Conservation (phyloP, 805 yeast species). For the Groenewaldozyma salmanticensis region DNA sequence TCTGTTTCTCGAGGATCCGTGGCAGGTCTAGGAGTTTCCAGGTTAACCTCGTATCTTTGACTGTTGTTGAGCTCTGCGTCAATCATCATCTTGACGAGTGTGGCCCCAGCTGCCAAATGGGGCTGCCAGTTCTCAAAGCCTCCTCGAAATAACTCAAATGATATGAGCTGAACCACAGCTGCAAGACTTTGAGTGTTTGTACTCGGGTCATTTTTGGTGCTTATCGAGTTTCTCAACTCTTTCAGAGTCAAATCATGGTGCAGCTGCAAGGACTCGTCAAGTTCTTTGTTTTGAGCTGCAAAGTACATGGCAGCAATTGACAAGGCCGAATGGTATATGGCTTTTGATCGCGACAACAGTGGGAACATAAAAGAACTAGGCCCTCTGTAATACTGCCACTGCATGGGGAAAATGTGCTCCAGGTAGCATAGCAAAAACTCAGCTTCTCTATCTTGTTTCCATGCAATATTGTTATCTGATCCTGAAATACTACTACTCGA, state of each 20-base stretch:
- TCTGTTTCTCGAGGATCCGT: not conserved
- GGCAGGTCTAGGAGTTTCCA: constrained; percentile 2
- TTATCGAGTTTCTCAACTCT: no score
- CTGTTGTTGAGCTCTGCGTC: not conserved
- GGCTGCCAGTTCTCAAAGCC: constrained; percentile 6
- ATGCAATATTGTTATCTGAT: not conserved
- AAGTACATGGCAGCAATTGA: constrained; percentile 7
- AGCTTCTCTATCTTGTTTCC: constrained; percentile 2
- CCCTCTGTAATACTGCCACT: constrained; percentile 9
- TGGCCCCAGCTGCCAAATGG: constrained; percentile 5
- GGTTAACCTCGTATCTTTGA: not conserved
- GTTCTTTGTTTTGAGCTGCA: constrained; percentile 2
- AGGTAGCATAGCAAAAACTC: constrained; percentile 6
- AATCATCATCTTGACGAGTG: not conserved
- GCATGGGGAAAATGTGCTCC: constrained; percentile 6
- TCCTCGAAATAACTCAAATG: constrained; percentile 3
- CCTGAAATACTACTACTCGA: not conserved
- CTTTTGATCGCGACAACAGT: constrained; percentile 5
- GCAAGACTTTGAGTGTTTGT: constrained; percentile 3
- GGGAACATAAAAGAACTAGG: constrained; percentile 3
- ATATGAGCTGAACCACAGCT: not conserved
- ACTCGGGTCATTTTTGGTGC: constrained; percentile 3
- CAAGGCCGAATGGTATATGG: constrained; percentile 7
- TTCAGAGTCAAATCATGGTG: constrained; percentile 6
- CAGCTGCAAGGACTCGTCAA: not conserved